These are phyloP conservation scores for Berkeleyomyces basicola DNA, from an alignment of 2,329 filamentous ascomycete species.

Conservation along the genomic window DNA sequence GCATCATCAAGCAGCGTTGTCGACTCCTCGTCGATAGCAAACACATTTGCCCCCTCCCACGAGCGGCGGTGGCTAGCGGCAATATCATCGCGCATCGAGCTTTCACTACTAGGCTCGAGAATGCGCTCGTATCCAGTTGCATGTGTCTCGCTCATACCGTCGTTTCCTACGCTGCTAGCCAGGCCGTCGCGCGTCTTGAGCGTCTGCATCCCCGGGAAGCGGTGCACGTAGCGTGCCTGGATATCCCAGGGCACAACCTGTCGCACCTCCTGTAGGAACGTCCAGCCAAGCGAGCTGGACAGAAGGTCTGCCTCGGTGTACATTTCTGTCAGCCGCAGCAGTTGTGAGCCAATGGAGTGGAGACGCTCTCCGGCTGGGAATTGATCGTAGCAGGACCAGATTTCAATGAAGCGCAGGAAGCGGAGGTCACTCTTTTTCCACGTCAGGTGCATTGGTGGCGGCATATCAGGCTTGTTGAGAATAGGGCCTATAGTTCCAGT, in stretches of 20 bases:
- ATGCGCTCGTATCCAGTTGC: slow-evolving; percentile 37
- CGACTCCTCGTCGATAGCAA: slow-evolving; percentile 52
- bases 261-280: slow-evolving; percentile 62
- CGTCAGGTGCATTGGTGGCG: neutral
- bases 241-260: slow-evolving; percentile 57
- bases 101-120: slow-evolving; percentile 30
- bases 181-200: slow-evolving; percentile 12
- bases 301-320: slow-evolving; percentile 37
- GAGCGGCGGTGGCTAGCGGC: slow-evolving; percentile 37
- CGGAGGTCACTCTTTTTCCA: slow-evolving; percentile 36
- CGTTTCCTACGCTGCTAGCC: neutral
- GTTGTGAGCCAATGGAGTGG: slow-evolving; percentile 43
- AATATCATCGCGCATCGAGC: slow-evolving; percentile 26
- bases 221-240: slow-evolving; percentile 41
- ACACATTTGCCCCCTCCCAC: slow-evolving; percentile 44
- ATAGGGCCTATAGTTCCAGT: slow-evolving; percentile 29
- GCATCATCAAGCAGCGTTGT: slow-evolving; percentile 67
- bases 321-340: slow-evolving; percentile 44
- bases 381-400: slow-evolving; percentile 43
- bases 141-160: slow-evolving; percentile 1
- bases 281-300: slow-evolving; percentile 34
- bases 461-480: neutral
- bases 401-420: slow-evolving; percentile 51
- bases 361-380: slow-evolving; percentile 37
- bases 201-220: slow-evolving; percentile 30